phyloP scores from a whole-genome alignment of 164 flowering plant species.

The Malania oleifera region DNA sequence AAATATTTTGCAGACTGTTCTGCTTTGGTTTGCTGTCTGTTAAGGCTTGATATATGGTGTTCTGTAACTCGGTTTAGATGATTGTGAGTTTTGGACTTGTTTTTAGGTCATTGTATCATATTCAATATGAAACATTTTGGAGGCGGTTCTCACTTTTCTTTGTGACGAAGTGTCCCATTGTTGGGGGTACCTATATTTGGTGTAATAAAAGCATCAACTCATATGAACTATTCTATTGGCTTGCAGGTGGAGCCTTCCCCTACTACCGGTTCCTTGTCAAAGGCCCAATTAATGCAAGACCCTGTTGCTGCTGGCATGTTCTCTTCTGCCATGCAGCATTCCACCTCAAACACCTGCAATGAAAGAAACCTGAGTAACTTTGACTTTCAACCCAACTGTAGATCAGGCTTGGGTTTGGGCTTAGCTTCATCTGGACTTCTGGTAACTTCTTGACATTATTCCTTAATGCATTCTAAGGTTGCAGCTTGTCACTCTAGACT shows the following conservation, averaged over 20 bases:
- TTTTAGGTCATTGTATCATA: too few species aligned
- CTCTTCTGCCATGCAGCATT: not conserved
- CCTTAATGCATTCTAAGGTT: not conserved
- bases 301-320: not conserved
- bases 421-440: not conserved
- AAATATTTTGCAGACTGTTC: too few species aligned
- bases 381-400: not conserved
- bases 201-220: not conserved
- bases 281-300: not conserved
- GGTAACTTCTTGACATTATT: not conserved
- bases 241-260: constrained; percentile 3
- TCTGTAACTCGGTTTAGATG: too few species aligned
- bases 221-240: not conserved
- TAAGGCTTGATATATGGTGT: too few species aligned
- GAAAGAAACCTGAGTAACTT: not conserved
- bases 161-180: too few species aligned
- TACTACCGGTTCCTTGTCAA: not conserved
- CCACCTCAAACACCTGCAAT: not conserved
- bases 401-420: not conserved
- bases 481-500: not conserved
- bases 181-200: too few species aligned
- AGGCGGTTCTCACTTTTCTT: too few species aligned
- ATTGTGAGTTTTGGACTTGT: too few species aligned
- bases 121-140: too few species aligned
- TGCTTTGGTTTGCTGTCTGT: too few species aligned